Evolutionary conservation across 352 stramenopile species (phyloP).

Genomic region (Phytophthora vignae): DNA sequence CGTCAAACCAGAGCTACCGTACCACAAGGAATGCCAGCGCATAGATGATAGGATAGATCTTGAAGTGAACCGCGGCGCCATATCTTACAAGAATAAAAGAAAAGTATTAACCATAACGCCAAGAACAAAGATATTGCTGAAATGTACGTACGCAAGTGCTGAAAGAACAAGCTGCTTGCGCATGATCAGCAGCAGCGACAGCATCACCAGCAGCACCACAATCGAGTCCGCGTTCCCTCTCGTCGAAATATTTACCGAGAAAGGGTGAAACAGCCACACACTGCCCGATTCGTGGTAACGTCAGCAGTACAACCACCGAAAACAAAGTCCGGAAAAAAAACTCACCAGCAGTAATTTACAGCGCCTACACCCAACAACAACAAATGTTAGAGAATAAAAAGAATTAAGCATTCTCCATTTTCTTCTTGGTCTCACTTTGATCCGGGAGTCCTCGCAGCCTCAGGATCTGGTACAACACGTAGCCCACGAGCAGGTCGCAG

Average conservation of each 20-base stretch:
- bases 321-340: not conserved
- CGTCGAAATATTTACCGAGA: slow-evolving; percentile 99
- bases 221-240: slow-evolving; percentile 97
- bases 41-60: slow-evolving; percentile 99
- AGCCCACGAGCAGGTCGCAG: slow-evolving; percentile 94
- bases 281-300: slow-evolving; percentile 23
- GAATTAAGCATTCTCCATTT: too few relatives aligned
- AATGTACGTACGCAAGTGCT: slow-evolving; percentile 64
- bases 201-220: slow-evolving; percentile 93
- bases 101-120: not conserved
- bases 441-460: slow-evolving; percentile 61
- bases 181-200: slow-evolving; percentile 90
- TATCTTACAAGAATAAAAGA: slow-evolving; percentile 64
- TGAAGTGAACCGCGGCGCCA: slow-evolving; percentile 97
- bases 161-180: slow-evolving; percentile 79
- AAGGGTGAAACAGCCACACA: slow-evolving; percentile 98
- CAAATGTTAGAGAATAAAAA: not conserved
- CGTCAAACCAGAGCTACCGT: slow-evolving; percentile 13
- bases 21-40: slow-evolving; percentile 89
- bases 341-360: slow-evolving; percentile 68
- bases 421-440: slow-evolving; percentile 41
- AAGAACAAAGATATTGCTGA: not conserved
- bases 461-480: slow-evolving; percentile 91
- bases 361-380: slow-evolving; percentile 44
- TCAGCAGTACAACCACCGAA: not conserved